Evolutionary conservation across 768 basidiomycete species (phyloP), one percentile per base, ranked within the genome.

Genomic region (Chalciporus chontae): DNA sequence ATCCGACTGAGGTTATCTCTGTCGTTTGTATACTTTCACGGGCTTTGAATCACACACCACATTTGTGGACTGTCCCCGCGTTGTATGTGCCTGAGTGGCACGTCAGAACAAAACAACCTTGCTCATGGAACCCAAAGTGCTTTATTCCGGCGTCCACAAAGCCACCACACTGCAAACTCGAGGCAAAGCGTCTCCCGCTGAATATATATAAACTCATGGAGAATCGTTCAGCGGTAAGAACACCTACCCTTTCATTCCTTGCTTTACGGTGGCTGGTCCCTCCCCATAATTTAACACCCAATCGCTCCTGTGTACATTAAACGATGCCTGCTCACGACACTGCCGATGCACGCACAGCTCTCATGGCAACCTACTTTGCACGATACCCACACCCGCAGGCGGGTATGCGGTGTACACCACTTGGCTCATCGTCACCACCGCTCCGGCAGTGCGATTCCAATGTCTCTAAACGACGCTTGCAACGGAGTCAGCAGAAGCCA

Each of bases 341-440:
- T 44, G 64, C 70, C 29, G 71, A 71, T 51, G 70, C 70, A 15
- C 63, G 66, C 31, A 55, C 62, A 40, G 70, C 71, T 23, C 48
- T 71, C 32, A 59, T 63, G 55, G 56, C 57, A 40, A 54, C 54
- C n/a, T 65, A 67, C 40, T 40, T 62, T 34, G 62, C 64, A 13
- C 70, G 55, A 13, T 47, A 47, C 27, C 43, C 50, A 29, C 54
- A 49, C 46, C 50, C 49, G 55, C 63, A 37, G 60, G 53, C 59
- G 53, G 58, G 60, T 29, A 21, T 29, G 5, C 36, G 9, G 19
- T 17, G 31, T 10, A 48, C n/a, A 39, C 32, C 40, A 10, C 17
- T 44, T n/a, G 24, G 49, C n/a, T 43, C 46, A 8, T 37, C 45
- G 8, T 38, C 43, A 15, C 8, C 32, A 17, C 45, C 38, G 15